Percentiles rank a stretch among this genome's conserved stretches.
phyloP scores from a whole-genome alignment of 805 yeast species.

The Pichia heedii region DNA sequence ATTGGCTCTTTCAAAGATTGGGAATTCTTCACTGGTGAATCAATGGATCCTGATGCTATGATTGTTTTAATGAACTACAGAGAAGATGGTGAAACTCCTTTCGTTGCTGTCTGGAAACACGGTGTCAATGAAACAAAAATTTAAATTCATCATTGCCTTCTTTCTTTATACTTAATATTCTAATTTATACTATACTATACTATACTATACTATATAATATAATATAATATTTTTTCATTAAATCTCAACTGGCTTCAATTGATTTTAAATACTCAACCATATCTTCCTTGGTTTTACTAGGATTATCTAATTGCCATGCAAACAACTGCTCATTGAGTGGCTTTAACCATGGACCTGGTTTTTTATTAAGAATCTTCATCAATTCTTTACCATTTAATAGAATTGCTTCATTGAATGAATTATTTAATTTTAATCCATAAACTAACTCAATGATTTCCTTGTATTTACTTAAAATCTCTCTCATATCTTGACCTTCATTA shows the following conservation, averaged over 20 bases:
- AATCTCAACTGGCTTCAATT: not conserved
- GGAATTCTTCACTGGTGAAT: constrained; percentile 99
- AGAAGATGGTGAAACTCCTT: constrained; percentile 99
- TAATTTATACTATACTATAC: not conserved
- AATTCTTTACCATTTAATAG: constrained; percentile 71
- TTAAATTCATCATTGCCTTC: constrained; percentile 50
- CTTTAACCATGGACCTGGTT: constrained; percentile 87
- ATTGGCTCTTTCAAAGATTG: constrained; percentile 94
- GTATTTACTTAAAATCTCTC: constrained; percentile 23
- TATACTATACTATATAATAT: not conserved
- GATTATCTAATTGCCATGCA: constrained; percentile 74
- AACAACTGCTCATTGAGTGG: constrained; percentile 45
- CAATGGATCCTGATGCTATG: constrained; percentile 99
- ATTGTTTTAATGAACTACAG: constrained; percentile 97
- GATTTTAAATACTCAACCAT: constrained; percentile 36
- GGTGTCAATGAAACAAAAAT: constrained; percentile 87
- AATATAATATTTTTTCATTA: not conserved
- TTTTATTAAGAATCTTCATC: constrained; percentile 38
- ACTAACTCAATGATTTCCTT: constrained; percentile 28
- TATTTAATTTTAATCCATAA: constrained; percentile 26
- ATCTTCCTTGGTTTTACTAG: constrained; percentile 43
- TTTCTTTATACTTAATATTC: too few relatives aligned
- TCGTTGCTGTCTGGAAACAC: constrained; percentile 97
- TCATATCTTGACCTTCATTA: constrained; percentile 7
- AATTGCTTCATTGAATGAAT: constrained; percentile 48